Conservation (phyloP, 1,284 basidiomycete genomes). For the Apiotrichum brassicae region DNA sequence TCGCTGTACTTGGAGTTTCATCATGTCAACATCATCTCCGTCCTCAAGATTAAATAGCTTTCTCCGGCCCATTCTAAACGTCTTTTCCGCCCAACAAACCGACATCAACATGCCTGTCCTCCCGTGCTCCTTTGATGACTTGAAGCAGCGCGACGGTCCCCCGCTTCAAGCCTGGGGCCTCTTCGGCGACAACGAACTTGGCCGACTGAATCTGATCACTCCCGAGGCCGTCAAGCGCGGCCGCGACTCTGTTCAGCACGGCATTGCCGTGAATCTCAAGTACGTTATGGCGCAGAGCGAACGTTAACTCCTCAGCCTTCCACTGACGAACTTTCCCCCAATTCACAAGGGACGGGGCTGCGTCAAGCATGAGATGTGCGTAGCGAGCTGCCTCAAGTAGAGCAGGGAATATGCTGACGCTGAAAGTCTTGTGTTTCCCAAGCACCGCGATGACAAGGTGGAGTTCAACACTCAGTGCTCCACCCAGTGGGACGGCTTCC, state of each 20-base stretch:
- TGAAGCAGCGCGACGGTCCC: slow-evolving; percentile 23
- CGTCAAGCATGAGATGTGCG: slow-evolving; percentile 7
- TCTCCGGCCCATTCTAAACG: background rate
- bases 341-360: background rate
- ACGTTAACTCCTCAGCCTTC: slow-evolving; percentile 6
- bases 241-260: slow-evolving; percentile 26
- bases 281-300: background rate
- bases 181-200: slow-evolving; percentile 31
- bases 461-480: slow-evolving; percentile 45
- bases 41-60: background rate
- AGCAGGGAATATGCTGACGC: too few relatives aligned
- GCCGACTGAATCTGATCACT: slow-evolving; percentile 33
- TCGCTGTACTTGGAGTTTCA: background rate
- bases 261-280: slow-evolving; percentile 34
- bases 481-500: slow-evolving; percentile 47
- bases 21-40: background rate
- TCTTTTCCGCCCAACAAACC: background rate
- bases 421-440: background rate
- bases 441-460: slow-evolving; percentile 31
- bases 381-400: background rate
- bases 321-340: slow-evolving; percentile 4
- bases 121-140: slow-evolving; percentile 18
- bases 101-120: background rate
- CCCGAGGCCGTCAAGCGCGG: slow-evolving; percentile 27
- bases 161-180: slow-evolving; percentile 35